These are phyloP conservation scores for Lactarius quietus DNA, from an alignment of 768 basidiomycete genomes.

Conservation along the genomic window DNA sequence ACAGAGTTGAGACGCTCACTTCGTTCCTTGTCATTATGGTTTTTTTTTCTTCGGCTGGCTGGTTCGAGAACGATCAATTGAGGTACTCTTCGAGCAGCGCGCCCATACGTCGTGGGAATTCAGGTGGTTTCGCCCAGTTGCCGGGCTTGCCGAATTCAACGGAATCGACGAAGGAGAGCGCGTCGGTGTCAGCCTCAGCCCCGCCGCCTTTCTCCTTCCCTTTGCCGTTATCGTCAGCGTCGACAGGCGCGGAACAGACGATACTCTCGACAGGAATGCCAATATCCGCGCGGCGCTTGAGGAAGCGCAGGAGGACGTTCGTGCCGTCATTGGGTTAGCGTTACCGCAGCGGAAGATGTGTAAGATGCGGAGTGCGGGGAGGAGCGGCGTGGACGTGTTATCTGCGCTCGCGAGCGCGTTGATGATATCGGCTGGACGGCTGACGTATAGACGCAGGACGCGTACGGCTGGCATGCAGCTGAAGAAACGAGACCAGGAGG, in stretches of 20 bases:
- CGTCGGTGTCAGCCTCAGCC: not conserved
- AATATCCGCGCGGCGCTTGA: constrained; percentile 5
- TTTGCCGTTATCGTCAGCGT: too few relatives aligned
- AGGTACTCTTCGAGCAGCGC: constrained; percentile 20
- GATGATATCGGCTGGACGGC: not conserved
- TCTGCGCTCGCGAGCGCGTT: not conserved
- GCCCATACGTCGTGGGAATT: constrained; percentile 14
- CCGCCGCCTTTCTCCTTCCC: too few relatives aligned
- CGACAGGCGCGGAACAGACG: constrained; percentile 1
- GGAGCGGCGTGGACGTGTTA: not conserved
- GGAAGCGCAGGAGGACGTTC: constrained; percentile 2
- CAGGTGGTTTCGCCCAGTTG: not conserved
- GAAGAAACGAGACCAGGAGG: constrained; percentile 9
- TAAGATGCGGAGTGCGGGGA: constrained; percentile 1
- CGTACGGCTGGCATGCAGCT: not conserved
- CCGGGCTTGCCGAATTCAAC: not conserved
- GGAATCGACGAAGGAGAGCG: constrained; percentile 5
- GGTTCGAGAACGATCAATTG: too few relatives aligned
- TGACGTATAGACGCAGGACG: constrained; percentile 7
- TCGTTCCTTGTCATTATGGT: too few relatives aligned
- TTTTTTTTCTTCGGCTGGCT: too few relatives aligned
- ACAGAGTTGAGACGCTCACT: not conserved
- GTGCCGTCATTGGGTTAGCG: not conserved
- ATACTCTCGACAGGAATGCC: constrained; percentile 10
- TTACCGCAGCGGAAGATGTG: constrained; percentile 5